These are phyloP conservation scores for Colletotrichum tofieldiae DNA, from an alignment of 2,329 filamentous ascomycete species.

Conservation along the genomic window DNA sequence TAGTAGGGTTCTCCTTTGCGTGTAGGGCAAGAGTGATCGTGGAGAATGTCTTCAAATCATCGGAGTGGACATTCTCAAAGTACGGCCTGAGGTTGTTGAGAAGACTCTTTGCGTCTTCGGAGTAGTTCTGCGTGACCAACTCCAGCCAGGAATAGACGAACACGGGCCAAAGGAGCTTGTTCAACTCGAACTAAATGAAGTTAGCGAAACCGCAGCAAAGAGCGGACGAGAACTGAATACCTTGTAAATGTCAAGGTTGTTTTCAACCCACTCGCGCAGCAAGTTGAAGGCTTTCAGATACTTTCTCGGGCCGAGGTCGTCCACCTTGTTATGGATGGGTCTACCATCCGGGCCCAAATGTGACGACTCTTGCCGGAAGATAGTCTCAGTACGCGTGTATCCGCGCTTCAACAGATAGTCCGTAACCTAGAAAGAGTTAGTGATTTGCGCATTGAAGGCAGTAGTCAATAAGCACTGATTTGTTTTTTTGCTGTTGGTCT, in stretches of 20 bases:
- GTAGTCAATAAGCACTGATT: neutral
- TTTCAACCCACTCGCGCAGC: conserved; percentile 88
- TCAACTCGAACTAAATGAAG: conserved; percentile 80
- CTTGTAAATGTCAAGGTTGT: conserved; percentile 95
- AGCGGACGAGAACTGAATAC: conserved; percentile 56
- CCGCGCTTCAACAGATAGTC: conserved; percentile 97
- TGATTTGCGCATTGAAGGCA: neutral
- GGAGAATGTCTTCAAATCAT: conserved; percentile 84
- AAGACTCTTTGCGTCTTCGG: conserved; percentile 81
- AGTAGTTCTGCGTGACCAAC: conserved; percentile 80
- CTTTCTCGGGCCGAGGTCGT: conserved; percentile 82
- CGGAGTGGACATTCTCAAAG: conserved; percentile 84
- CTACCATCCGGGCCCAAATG: conserved; percentile 86
- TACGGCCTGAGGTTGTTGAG: conserved; percentile 76
- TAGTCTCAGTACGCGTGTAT: conserved; percentile 92
- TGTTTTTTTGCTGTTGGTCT: no score
- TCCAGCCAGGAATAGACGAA: conserved; percentile 95
- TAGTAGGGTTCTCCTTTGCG: conserved; percentile 81
- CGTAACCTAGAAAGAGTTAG: conserved; percentile 71
- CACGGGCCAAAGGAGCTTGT: conserved; percentile 90
- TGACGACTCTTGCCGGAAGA: conserved; percentile 91
- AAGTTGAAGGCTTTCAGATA: conserved; percentile 83
- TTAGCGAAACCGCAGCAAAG: conserved; percentile 41
- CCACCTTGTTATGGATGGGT: conserved; percentile 76
- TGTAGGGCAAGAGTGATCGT: conserved; percentile 84